Evolutionary conservation across 2,329 filamentous ascomycete species (phyloP).

Genomic region (Cladosporium colombiae): DNA sequence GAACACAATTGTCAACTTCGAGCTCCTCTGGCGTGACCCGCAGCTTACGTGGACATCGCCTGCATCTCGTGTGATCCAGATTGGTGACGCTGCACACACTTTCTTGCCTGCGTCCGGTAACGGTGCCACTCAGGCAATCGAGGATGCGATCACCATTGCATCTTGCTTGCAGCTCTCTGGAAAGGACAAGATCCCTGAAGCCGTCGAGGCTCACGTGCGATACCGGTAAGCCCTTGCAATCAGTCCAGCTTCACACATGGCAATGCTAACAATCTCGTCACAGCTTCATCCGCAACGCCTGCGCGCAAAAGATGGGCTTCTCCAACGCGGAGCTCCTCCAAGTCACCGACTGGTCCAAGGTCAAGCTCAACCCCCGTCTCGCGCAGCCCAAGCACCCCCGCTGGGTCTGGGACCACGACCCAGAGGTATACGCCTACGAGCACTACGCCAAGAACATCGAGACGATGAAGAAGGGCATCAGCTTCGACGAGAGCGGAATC

Average conservation of each 20-base stretch:
- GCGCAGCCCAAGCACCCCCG: constrained; percentile 48
- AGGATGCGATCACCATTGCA: constrained; percentile 49
- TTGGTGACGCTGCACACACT: constrained; percentile 49
- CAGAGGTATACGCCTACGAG: constrained; percentile 47
- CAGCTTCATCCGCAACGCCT: constrained; percentile 50
- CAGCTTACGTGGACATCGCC: constrained; percentile 49
- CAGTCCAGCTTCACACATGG: neutral
- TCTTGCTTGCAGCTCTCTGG: constrained; percentile 49
- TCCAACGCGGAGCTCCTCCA: constrained; percentile 50
- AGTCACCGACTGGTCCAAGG: constrained; percentile 52
- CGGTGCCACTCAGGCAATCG: constrained; percentile 48
- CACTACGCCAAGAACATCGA: constrained; percentile 46
- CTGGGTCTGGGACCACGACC: constrained; percentile 50
- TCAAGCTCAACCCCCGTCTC: constrained; percentile 47
- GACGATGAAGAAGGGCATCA: constrained; percentile 44
- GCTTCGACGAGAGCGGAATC: constrained; percentile 46
- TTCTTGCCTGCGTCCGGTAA: constrained; percentile 49
- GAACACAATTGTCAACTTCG: constrained; percentile 52
- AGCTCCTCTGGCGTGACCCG: constrained; percentile 50
- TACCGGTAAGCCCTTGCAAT: constrained; percentile 38
- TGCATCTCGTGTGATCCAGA: constrained; percentile 45
- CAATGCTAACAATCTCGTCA: constrained; percentile 16
- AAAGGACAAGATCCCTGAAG: constrained; percentile 41
- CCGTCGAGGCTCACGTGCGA: constrained; percentile 43
- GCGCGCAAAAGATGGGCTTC: constrained; percentile 52